Percentiles rank a stretch among this genome's conserved stretches.
Conservation (phyloP, 805 yeast genomes). For the Ogataea saltuana region DNA sequence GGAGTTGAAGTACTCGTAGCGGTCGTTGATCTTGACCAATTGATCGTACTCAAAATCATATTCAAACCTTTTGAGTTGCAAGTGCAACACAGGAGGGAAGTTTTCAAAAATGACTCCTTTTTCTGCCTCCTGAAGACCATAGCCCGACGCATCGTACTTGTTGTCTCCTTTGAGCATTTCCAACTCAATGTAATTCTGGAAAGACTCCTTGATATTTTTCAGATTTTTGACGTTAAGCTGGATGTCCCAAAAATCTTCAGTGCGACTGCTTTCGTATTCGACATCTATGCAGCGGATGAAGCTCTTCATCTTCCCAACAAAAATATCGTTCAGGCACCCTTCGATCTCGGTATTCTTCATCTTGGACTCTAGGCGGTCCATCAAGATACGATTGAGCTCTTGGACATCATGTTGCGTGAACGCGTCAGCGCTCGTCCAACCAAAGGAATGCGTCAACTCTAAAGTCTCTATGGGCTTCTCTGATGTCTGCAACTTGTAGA, state of each 20-base stretch:
- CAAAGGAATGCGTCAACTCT: conserved; percentile 88
- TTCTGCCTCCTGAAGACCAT: conserved; percentile 91
- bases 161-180: conserved; percentile 94
- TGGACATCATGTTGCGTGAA: conserved; percentile 98
- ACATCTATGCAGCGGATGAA: conserved; percentile 91
- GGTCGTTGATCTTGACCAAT: conserved; percentile 87
- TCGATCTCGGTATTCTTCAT: conserved; percentile 89
- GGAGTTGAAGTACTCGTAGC: conserved; percentile 82
- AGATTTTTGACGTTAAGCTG: conserved; percentile 90
- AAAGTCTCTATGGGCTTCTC: conserved; percentile 76
- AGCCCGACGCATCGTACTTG: conserved; percentile 88
- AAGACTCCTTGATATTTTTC: conserved; percentile 69
- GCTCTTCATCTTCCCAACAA: conserved; percentile 97
- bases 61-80: conserved; percentile 92
- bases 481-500: conserved; percentile 76
- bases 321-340: conserved; percentile 71
- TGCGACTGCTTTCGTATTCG: conserved; percentile 86
- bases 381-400: conserved; percentile 88
- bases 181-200: conserved; percentile 81
- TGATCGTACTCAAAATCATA: conserved; percentile 89
- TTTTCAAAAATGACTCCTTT: conserved; percentile 92
- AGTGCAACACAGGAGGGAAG: conserved; percentile 90
- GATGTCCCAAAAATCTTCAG: conserved; percentile 97
- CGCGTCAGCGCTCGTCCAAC: conserved; percentile 96
- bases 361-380: conserved; percentile 88